Evolutionary conservation across 345 rosid genomes (phyloP), one percentile per base, ranked within the genome.

Genomic region (Kernera saxatilis): DNA sequence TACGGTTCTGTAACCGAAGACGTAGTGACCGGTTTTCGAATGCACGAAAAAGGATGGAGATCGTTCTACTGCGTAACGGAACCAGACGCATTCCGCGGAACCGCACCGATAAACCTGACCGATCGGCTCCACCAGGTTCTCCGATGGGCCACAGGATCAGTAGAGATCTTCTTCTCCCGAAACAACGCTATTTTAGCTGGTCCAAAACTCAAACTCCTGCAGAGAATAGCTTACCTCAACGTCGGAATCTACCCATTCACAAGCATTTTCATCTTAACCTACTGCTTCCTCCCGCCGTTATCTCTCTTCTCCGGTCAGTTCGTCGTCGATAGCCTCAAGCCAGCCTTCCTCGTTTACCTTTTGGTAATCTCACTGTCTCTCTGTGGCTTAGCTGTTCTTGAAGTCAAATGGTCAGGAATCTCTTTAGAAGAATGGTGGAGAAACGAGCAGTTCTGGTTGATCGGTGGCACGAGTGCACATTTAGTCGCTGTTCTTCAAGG

Each of bases 381-480:
- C 0, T 85, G 89, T 55, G 74, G 79, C 2, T 80, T 92, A 4
- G 92, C 93, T 0, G 75, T 89, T 37, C 92, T 92, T 8, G 96
- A 92, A 78, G 81, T 89, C 58, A 92, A 86, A 37, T 92, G 96
- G 96, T 85, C 92, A 6, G 92, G 94, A 1, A 80, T 92, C 36
- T 65, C 66, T 17, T 73, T 92, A 5, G 94, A 92, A 58, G 92
- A 89, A 44, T 92, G 98, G 98, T 92, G 98, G 93, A 84, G 98
- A 61, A 89, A 92, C 25, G 98, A 92, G 76, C 98, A 92, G 62
- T 92, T 87, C 56, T 92, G 96, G 96, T 75, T 92, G 49, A 92
- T 92, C 0, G 89, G 92, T 4, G 98, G 98, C 35, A 92, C 92
- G 6, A 92, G 98, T 53, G 96, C 96, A 1, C 94, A 92, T 79